These are phyloP conservation scores for Penicillium antarcticum DNA, from an alignment of 495 filamentous ascomycete species.

Conservation along the genomic window DNA sequence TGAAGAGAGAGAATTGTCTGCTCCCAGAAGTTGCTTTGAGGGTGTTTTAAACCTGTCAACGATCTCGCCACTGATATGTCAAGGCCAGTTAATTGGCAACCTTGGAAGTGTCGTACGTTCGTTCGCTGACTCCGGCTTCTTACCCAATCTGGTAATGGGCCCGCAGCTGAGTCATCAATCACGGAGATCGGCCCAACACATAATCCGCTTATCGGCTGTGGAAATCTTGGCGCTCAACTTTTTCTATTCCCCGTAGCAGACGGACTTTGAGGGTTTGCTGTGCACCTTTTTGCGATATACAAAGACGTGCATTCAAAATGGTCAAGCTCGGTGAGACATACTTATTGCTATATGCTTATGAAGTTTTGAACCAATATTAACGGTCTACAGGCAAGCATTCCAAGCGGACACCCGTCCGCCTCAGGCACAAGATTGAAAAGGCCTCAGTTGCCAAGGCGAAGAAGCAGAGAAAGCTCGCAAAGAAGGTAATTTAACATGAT, in stretches of 20 bases:
- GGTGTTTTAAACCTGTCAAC: no score
- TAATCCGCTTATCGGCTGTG: constrained; percentile 41
- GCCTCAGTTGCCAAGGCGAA: constrained; percentile 84
- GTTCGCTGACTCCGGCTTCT: not conserved
- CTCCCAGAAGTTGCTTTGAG: no score
- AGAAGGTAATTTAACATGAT: constrained; percentile 52
- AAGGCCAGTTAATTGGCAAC: no score
- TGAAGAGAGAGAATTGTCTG: not conserved
- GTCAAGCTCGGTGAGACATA: constrained; percentile 47
- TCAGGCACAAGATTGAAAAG: constrained; percentile 96
- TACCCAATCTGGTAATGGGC: constrained; percentile 10
- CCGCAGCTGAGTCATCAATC: constrained; percentile 10
- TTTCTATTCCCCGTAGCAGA: constrained; percentile 20
- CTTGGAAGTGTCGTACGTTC: not conserved
- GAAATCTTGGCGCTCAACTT: constrained; percentile 41
- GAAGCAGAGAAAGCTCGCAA: constrained; percentile 82
- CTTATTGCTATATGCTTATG: not conserved
- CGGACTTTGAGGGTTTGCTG: constrained; percentile 6
- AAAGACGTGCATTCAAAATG: constrained; percentile 34
- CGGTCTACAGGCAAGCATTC: constrained; percentile 75
- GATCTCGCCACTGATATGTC: no score
- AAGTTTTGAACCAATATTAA: constrained; percentile 8
- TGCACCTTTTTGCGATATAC: constrained; percentile 11
- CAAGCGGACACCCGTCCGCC: constrained; percentile 82
- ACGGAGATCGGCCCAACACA: constrained; percentile 40